A percentile compares a stretch with the other conserved stretches of the same genome.
Evolutionary conservation across 1,284 basidiomycete species (phyloP).

Genomic region (Cutaneotrichosporon dermatis): DNA sequence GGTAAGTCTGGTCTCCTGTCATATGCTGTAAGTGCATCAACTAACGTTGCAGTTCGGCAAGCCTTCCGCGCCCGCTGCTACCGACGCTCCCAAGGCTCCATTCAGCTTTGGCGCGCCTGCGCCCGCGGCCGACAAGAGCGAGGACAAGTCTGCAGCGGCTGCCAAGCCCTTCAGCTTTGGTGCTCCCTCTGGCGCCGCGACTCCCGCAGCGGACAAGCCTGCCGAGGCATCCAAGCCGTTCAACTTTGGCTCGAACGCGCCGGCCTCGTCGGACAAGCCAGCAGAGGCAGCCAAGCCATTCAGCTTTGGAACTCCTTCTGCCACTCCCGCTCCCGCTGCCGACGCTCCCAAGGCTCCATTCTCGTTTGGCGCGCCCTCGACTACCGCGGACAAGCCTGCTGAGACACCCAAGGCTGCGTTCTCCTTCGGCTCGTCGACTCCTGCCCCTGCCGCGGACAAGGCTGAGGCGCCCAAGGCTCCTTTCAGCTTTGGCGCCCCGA

Average conservation of each 20-base stretch:
- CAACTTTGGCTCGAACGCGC: slow-evolving; percentile 20
- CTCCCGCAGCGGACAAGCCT: slow-evolving; percentile 10
- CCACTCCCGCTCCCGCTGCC: slow-evolving; percentile 9
- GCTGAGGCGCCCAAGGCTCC: slow-evolving; percentile 15
- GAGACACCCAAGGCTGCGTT: slow-evolving; percentile 19
- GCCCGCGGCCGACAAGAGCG: slow-evolving; percentile 12
- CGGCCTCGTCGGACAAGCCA: slow-evolving; percentile 1
- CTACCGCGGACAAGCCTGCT: slow-evolving; percentile 16
- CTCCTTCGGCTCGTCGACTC: slow-evolving; percentile 8
- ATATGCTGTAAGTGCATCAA: neutral
- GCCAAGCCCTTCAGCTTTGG: slow-evolving; percentile 15
- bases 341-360: slow-evolving; percentile 11
- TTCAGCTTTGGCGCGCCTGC: slow-evolving; percentile 26
- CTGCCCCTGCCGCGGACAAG: slow-evolving; percentile 10
- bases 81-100: slow-evolving; percentile 9
- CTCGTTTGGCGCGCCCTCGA: slow-evolving; percentile 17
- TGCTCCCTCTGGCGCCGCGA: slow-evolving; percentile 2
- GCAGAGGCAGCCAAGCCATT: slow-evolving; percentile 16
- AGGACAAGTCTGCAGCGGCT: slow-evolving; percentile 3
- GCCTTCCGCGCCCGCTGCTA: slow-evolving; percentile 10
- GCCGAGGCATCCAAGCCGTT: slow-evolving; percentile 24
- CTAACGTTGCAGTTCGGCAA: slow-evolving; percentile 5
- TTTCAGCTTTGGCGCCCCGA: slow-evolving; percentile 15
- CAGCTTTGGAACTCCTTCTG: slow-evolving; percentile 17
- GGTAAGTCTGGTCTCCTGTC: neutral